Evolutionary conservation across 345 rosid genomes (phyloP).

Genomic region (Lagerstroemia speciosa): DNA sequence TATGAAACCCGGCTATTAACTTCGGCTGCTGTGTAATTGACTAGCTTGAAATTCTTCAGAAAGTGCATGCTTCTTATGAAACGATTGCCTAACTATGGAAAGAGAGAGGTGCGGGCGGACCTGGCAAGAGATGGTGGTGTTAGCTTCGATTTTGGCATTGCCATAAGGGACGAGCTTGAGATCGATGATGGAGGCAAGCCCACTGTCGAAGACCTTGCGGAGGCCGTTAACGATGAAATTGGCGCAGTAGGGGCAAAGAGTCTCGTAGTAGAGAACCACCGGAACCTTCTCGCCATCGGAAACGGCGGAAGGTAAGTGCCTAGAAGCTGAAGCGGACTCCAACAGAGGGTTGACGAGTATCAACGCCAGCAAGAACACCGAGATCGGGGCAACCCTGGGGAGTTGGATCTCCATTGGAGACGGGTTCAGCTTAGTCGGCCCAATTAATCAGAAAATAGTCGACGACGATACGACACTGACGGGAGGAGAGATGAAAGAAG

Average conservation of each 20-base stretch:
- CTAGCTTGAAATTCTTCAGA: neutral
- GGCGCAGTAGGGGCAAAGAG: conserved; percentile 38
- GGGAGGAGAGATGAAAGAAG: too few species aligned
- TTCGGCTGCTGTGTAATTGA: neutral
- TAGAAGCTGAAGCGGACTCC: neutral
- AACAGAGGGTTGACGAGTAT: neutral
- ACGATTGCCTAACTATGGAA: neutral
- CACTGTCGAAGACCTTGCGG: conserved; percentile 14
- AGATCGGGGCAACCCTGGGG: neutral
- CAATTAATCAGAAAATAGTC: too few species aligned
- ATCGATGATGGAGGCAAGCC: conserved; percentile 29
- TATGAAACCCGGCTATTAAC: neutral
- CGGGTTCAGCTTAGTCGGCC: neutral
- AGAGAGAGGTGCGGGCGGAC: neutral
- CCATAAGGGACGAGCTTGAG: conserved; percentile 49
- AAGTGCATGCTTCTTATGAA: neutral
- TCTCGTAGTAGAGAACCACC: conserved; percentile 29
- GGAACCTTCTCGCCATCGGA: conserved; percentile 10
- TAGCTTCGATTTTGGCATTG: conserved; percentile 23
- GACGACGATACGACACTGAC: too few species aligned
- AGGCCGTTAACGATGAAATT: conserved; percentile 29
- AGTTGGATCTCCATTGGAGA: neutral
- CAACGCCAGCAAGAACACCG: neutral
- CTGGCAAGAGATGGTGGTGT: conserved; percentile 33
- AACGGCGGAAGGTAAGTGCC: neutral